These are phyloP conservation scores for Helotiales sp. DNA, from an alignment of 2,329 filamentous ascomycete species.

Conservation along the genomic window DNA sequence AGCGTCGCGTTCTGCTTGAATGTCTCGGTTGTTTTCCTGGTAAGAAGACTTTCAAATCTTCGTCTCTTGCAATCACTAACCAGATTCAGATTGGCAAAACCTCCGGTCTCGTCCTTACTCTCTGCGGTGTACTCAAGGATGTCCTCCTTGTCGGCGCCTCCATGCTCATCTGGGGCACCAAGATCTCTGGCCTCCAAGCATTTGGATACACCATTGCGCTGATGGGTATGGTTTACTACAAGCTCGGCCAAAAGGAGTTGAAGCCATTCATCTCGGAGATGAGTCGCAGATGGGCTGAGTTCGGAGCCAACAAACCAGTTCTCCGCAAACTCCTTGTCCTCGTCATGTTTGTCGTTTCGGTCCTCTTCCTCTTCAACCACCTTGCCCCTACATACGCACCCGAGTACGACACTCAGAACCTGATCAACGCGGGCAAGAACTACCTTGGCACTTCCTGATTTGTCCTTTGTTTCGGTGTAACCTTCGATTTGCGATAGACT, in stretches of 20 bases:
- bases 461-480: neutral
- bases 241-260: conserved; percentile 79
- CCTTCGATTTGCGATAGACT: neutral
- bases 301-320: conserved; percentile 73
- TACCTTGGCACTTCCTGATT: conserved; percentile 21
- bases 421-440: conserved; percentile 33
- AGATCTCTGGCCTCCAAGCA: conserved; percentile 73
- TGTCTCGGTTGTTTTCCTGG: conserved; percentile 82
- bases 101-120: conserved; percentile 80
- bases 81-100: conserved; percentile 77
- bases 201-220: conserved; percentile 84
- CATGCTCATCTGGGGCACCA: conserved; percentile 79
- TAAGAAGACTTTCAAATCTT: conserved; percentile 47
- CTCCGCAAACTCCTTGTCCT: conserved; percentile 78
- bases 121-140: conserved; percentile 86
- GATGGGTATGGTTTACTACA: conserved; percentile 80
- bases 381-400: conserved; percentile 61
- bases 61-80: conserved; percentile 3
- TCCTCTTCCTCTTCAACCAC: conserved; percentile 71
- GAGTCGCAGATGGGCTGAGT: conserved; percentile 80
- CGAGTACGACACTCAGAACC: conserved; percentile 49
- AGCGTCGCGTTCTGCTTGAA: conserved; percentile 79
- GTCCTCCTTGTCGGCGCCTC: conserved; percentile 78
- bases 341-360: conserved; percentile 56
- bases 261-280: conserved; percentile 75